phyloP scores from a whole-genome alignment of 768 basidiomycete genomes.

The Trametes meyenii region DNA sequence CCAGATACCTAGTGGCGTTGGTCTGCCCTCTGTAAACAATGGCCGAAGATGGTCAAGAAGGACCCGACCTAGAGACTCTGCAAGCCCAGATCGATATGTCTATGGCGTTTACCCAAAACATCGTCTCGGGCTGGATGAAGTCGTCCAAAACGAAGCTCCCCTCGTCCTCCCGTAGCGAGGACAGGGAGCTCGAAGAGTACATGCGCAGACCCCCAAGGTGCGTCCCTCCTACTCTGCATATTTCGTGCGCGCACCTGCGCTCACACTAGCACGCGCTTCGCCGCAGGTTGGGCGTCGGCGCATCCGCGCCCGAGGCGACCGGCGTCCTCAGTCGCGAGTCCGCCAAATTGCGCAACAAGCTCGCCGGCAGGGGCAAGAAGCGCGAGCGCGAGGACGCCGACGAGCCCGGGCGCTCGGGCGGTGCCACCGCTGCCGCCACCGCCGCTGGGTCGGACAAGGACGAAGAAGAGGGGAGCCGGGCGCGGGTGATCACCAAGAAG shows the following conservation, averaged over 20 bases:
- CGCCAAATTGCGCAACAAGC: constrained; percentile 62
- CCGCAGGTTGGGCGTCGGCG: constrained; percentile 75
- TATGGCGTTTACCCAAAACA: constrained; percentile 72
- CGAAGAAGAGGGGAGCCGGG: constrained; percentile 65
- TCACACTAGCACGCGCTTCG: constrained; percentile 6
- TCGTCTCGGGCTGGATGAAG: constrained; percentile 79
- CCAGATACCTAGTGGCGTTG: too few relatives aligned
- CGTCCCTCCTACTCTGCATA: constrained; percentile 20
- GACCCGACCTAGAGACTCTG: constrained; percentile 65
- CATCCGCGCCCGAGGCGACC: constrained; percentile 54
- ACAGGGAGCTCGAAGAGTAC: constrained; percentile 64
- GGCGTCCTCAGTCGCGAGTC: constrained; percentile 51
- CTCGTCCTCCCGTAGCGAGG: constrained; percentile 25
- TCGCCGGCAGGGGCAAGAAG: constrained; percentile 55
- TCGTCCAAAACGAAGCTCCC: constrained; percentile 39
- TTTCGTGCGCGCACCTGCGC: constrained; percentile 1
- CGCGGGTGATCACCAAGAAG: constrained; percentile 61
- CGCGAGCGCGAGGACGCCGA: constrained; percentile 46
- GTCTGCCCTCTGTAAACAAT: not conserved
- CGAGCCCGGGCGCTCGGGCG: constrained; percentile 15
- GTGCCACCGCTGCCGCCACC: not conserved
- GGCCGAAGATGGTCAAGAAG: constrained; percentile 51
- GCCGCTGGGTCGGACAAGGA: constrained; percentile 34
- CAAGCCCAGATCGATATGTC: constrained; percentile 85
- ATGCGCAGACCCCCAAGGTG: constrained; percentile 75